Evolutionary conservation across 208 protist species (phyloP).

Genomic region (Trypanosoma melophagium): DNA sequence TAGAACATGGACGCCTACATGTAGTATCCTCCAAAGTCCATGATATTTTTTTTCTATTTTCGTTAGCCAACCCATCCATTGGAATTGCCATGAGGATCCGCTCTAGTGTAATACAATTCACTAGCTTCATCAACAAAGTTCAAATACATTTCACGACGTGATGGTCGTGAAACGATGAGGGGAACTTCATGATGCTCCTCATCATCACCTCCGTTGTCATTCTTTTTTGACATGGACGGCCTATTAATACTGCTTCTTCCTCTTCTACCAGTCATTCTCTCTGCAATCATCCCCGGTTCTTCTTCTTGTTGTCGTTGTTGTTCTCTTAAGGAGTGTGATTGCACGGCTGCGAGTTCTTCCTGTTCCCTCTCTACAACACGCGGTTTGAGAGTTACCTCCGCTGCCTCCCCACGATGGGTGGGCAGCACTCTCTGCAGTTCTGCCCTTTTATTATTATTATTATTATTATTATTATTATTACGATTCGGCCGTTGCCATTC

Average conservation of each 20-base stretch:
- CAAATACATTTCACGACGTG: neutral
- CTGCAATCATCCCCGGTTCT: neutral
- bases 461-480: neutral
- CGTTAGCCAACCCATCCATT: neutral
- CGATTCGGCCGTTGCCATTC: neutral
- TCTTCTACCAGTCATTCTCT: no score
- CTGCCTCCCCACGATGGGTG: neutral
- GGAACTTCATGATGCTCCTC: neutral
- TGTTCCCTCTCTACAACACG: conserved; percentile 3
- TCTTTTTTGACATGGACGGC: neutral
- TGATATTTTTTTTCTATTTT: no score
- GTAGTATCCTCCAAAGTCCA: no score
- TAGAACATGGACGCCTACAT: neutral
- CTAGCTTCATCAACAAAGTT: neutral
- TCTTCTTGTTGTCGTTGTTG: neutral
- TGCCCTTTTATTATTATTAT: neutral
- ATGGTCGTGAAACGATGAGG: conserved; percentile 1
- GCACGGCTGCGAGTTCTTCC: neutral
- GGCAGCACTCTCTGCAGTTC: neutral
- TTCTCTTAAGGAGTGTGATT: neutral
- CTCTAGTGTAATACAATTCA: neutral
- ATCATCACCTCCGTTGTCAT: neutral
- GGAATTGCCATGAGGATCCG: neutral
- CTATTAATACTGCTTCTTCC: no score
- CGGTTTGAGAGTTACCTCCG: conserved; percentile 2